Base-by-base conservation (phyloP, 2,329 filamentous ascomycete genomes). In the Xylariales sp. region DNA sequence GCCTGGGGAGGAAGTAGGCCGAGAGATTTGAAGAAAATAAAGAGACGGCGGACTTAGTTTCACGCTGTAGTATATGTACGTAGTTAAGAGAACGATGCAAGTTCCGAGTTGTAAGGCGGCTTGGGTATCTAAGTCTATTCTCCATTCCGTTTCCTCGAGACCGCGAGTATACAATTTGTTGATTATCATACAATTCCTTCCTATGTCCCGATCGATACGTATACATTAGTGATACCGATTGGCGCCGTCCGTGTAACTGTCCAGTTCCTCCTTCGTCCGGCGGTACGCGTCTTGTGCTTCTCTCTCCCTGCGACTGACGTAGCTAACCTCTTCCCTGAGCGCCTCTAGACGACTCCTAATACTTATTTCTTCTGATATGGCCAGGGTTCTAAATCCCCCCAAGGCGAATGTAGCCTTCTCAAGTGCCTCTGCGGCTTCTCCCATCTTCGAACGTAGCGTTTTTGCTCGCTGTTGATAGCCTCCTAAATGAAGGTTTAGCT, bases 251-350 rank as follows among this genome's bases (percentile, higher is more conserved):
- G 77, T 74, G 72, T 97, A 81, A 62, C 81, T 83, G 55, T 90
- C 88, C 72, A 97, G 79, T 83, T 98, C 96, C 54, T 94, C 93
- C 80, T 87, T 93, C 67, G 89, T 87, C 71, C 82, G 83, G 73
- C 92, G 87, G 78, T 96, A 99, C 75, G 91, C 79, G 71, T 97
- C 94, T 81, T 99, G 96, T 6, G 93, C 94, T 81, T 97, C 93
- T 66, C 94, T 86, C 83, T 98, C 95, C 70, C 95, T 85, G 74
- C 89, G 89, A 73, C 89, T 92, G 9, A 98, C 87, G 74, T 92
- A 93, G 6, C 85, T 87, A 28, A 97, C 94, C 78, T 97, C 94
- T n/a, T 92, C 91, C 58, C 94, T 88, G 65, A 97, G 81, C 10
- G 86, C 85, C 72, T 91, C 92, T 60, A 98, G 82, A 36, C 96